Evolutionary conservation across 2,329 filamentous ascomycete species (phyloP), one percentile per base, ranked within the genome.

Genomic region (Graphilbum fragrans): DNA sequence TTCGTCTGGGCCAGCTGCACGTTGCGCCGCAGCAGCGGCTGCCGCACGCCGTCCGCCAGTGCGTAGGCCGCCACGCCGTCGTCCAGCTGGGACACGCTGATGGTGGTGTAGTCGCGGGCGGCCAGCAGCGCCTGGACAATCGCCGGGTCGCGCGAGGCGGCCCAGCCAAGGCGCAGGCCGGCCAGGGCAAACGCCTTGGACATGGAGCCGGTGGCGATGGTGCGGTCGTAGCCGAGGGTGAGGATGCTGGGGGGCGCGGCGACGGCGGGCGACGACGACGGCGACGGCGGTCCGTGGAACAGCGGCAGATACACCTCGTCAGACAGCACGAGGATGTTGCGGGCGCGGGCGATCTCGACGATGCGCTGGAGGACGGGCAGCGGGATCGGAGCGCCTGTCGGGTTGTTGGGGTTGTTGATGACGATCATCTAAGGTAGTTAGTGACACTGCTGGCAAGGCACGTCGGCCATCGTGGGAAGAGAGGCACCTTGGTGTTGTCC

Each of bases 281-380:
- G 8, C 21, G n/a, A n/a, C 12, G 21, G 29, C 12, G 27, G 19
- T 41, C 72, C 72, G 58, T 93, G 85, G 64, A 87, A 93, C 3
- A 94, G 65, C 0, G 86, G 87, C 1, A 83, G 72, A 58, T 90
- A 94, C 20, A 92, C 86, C 61, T 94, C 86, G 53, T 93, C 85
- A 8, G 73, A 74, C 44, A 90, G 65, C 41, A 94, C 63, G 38
- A 72, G 74, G 41, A 92, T 78, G 41, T 70, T 66, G 31, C 74
- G 70, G 31, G 72, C 62, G 41, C 67, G 63, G 3, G 84, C 83
- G 41, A 88, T 60, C 4, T 72, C 65, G 31, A 85, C 63, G 46
- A 92, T 70, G 4, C 69, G 53, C 41, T 74, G 58, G 1, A 93
- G 66, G 12, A 75, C 67, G 1, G 67, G 56, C 35, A 69, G 75